Percentiles rank a stretch among this genome's conserved stretches.
These are phyloP conservation scores for Tricholoma bakamatsutake DNA, from an alignment of 768 basidiomycete species.

Conservation along the genomic window DNA sequence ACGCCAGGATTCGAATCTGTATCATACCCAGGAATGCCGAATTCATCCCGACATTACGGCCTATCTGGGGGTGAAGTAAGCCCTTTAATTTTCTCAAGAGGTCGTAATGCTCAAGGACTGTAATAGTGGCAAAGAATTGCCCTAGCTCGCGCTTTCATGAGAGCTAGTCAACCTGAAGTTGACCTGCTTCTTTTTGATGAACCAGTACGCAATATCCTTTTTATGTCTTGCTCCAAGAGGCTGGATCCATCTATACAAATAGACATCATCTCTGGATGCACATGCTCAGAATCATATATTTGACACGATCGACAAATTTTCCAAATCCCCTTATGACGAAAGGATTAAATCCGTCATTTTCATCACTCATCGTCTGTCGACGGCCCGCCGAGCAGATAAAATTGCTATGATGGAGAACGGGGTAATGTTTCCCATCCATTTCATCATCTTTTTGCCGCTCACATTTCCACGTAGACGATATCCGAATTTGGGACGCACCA, in stretches of 20 bases:
- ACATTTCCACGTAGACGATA: conserved; percentile 44
- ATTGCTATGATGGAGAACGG: conserved; percentile 84
- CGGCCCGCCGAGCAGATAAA: conserved; percentile 79
- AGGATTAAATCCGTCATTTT: conserved; percentile 70
- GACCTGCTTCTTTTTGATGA: conserved; percentile 84
- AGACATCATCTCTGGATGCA: conserved; percentile 79
- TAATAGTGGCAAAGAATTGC: conserved; percentile 83
- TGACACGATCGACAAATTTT: conserved; percentile 64
- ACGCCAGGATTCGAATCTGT: conserved; percentile 52
- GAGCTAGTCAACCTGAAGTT: conserved; percentile 66
- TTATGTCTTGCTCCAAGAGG: conserved; percentile 3
- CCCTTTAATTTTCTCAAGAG: background rate
- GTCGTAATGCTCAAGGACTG: background rate
- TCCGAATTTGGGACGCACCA: conserved; percentile 74
- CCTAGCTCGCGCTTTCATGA: conserved; percentile 83
- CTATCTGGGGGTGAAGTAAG: conserved; percentile 82
- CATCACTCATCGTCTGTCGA: conserved; percentile 79
- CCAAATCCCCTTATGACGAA: conserved; percentile 50
- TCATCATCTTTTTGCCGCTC: conserved; percentile 7
- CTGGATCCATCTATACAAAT: conserved; percentile 5
- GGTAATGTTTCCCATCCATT: conserved; percentile 24
- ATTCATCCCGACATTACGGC: conserved; percentile 45
- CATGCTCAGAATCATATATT: conserved; percentile 78
- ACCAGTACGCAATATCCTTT: conserved; percentile 44
- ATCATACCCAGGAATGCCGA: conserved; percentile 36